Base-by-base conservation (phyloP, 108 stramenopile genomes). In the Nitzschia sp. region DNA sequence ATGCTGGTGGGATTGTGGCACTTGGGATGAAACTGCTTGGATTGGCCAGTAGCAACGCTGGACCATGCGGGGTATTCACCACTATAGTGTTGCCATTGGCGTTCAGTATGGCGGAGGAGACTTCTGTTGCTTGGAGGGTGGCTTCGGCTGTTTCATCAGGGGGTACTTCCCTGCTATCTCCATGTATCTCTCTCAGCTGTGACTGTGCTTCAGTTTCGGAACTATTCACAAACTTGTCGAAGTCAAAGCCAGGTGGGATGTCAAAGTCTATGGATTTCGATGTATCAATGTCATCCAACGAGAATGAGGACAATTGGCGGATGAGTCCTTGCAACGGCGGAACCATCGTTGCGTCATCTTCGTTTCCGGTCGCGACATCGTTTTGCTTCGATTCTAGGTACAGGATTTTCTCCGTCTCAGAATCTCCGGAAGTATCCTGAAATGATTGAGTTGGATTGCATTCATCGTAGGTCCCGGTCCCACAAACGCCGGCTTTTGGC, bases 21-120 rank as follows among this genome's bases (percentile, higher is more conserved):
- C 11, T 3, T 24, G 1, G 53, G 12, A 21, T 15, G 19, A 25
- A 48, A 6, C 17, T 54, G 19, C 15, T 54, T 21, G 19, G 24
- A 0, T 6, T 12, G 19, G 20, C 40, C 41, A 62, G 43, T 15
- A 62, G 43, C 10, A 62, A 20, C 10, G 61, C 61, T n/a, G 61
- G 61, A 24, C 61, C 61, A 25, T 62, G 61, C 11, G 61, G 61
- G 25, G 61, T 62, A 0, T 62, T 11, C 1, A 62, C 43, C 19
- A 62, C 43, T 44, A 48, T 6, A 17, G 29, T 34, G 5, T 6
- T 48, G 46, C 17, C n/a, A 17, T 48, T 48, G 46, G 46, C 46
- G 6, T 6, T 48, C 17, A 17, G 6, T 5, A 48, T 15, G 46
- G 17, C 3, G 46, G 46, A 17, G 6, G 46, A 48, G 14, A 48